A percentile compares a stretch with the other conserved stretches of the same genome.
Evolutionary conservation across 306 rosid genomes (phyloP).

Genomic region (Trichosanthes cucumerina): DNA sequence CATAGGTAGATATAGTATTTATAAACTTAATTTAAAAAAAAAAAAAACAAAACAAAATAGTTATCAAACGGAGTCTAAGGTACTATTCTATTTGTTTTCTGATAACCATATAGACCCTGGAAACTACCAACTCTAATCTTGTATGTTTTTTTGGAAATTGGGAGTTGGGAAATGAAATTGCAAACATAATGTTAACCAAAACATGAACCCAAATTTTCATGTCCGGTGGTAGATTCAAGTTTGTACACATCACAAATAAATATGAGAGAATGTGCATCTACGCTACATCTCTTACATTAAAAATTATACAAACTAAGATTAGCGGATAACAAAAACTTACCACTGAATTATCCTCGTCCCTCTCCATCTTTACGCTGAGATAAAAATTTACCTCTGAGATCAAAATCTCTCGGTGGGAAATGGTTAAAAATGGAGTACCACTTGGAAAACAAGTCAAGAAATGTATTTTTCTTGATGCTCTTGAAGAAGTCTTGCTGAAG

Average conservation of each 20-base stretch:
- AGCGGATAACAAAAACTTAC: not conserved
- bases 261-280: not conserved
- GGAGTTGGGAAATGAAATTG: not conserved
- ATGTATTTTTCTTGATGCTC: constrained; percentile 10
- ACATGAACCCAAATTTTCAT: not conserved
- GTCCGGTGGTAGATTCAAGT: not conserved
- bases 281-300: not conserved
- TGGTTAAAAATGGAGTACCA: not conserved
- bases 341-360: not conserved
- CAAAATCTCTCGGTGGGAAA: not conserved
- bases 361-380: not conserved
- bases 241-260: not conserved
- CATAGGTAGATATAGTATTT: too few relatives aligned
- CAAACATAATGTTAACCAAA: not conserved
- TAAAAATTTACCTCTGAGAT: not conserved
- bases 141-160: not conserved
- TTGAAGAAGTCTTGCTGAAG: constrained; percentile 6
- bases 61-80: too few relatives aligned
- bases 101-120: not conserved
- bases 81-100: not conserved
- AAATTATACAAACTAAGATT: not conserved
- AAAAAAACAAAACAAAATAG: too few relatives aligned
- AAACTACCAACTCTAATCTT: not conserved
- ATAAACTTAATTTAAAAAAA: too few relatives aligned
- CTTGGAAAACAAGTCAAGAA: not conserved